Evolutionary conservation across 2,329 filamentous ascomycete species (phyloP).

Genomic region (Fusarium udum): DNA sequence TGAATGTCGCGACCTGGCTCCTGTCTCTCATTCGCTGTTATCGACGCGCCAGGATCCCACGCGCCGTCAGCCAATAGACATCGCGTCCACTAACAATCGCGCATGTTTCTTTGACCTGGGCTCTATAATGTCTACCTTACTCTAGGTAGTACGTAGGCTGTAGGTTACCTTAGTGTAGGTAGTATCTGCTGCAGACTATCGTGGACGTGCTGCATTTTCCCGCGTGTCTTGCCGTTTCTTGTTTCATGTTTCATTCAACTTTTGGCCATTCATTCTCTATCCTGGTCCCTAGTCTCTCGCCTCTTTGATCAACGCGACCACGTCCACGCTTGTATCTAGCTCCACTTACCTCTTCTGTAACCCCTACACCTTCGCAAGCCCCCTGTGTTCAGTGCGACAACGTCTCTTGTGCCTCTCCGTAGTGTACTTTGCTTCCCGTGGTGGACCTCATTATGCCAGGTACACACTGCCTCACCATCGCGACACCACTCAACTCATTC

Average conservation of each 20-base stretch:
- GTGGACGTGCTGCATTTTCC: conserved; percentile 14
- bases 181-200: conserved; percentile 9
- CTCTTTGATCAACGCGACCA: conserved; percentile 12
- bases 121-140: background rate
- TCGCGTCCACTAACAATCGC: conserved; percentile 23
- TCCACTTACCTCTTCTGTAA: conserved; percentile 18
- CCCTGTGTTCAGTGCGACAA: background rate
- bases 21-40: conserved; percentile 34
- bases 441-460: background rate
- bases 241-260: conserved; percentile 35
- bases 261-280: conserved; percentile 23
- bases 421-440: background rate
- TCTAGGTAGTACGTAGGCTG: background rate
- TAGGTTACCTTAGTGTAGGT: background rate
- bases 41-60: conserved; percentile 37
- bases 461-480: background rate
- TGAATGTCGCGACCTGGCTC: conserved; percentile 4
- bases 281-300: conserved; percentile 9
- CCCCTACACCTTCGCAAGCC: background rate
- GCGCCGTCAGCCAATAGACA: conserved; percentile 28
- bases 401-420: conserved; percentile 16
- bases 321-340: conserved; percentile 9
- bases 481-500: background rate
- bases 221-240: conserved; percentile 27
- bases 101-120: background rate